Conservation (phyloP, 1,284 basidiomycete genomes). For the Cystobasidium slooffiae region DNA sequence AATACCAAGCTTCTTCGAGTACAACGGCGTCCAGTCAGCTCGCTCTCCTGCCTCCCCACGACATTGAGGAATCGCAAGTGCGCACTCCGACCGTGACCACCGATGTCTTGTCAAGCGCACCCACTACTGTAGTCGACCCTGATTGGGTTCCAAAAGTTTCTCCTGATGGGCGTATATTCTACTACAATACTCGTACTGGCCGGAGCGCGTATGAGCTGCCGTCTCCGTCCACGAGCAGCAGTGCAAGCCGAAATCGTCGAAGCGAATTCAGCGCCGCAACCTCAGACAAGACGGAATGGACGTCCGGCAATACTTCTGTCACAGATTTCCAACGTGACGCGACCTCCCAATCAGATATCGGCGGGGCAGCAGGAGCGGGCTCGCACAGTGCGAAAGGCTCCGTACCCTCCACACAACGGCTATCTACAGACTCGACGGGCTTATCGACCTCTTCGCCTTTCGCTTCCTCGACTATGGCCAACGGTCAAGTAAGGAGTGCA, state of each 20-base stretch:
- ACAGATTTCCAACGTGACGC: not conserved
- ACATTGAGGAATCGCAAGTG: not conserved
- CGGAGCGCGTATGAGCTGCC: constrained; percentile 84
- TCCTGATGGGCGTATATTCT: constrained; percentile 72
- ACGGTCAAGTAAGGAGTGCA: too few species aligned
- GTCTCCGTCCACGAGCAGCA: constrained; percentile 41
- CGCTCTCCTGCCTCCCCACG: constrained; percentile 13
- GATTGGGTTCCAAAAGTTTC: constrained; percentile 53
- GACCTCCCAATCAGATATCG: not conserved
- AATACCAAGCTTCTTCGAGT: too few species aligned
- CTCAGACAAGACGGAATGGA: constrained; percentile 34
- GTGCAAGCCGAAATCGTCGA: constrained; percentile 3
- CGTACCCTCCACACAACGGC: too few species aligned
- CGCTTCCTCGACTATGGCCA: too few species aligned
- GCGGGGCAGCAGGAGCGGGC: too few species aligned
- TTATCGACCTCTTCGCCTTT: too few species aligned
- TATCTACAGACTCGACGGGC: too few species aligned
- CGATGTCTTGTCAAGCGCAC: constrained; percentile 9
- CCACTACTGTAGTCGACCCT: constrained; percentile 24
- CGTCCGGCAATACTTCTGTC: constrained; percentile 2
- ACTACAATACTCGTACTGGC: constrained; percentile 88
- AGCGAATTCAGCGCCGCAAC: not conserved
- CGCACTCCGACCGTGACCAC: constrained; percentile 1
- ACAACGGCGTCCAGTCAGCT: not conserved
- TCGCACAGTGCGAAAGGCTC: too few species aligned